phyloP scores from a whole-genome alignment of 179 eudicot species.

The Actinidia chinensis region DNA sequence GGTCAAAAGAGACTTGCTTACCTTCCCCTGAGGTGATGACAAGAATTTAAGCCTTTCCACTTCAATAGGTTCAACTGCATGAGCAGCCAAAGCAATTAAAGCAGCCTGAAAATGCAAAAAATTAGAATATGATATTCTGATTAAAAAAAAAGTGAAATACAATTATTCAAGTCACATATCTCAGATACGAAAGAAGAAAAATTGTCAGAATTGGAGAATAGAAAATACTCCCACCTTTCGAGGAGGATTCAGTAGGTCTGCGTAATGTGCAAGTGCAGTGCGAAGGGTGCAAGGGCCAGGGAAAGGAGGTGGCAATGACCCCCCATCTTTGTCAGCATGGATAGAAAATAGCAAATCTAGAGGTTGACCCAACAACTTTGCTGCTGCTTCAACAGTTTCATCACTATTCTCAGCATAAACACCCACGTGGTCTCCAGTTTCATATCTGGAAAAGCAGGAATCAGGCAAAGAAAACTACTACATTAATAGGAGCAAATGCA shows the following conservation, averaged over 20 bases:
- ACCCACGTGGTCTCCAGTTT: slow-evolving; percentile 84
- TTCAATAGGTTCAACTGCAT: slow-evolving; percentile 65
- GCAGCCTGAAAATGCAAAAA: slow-evolving; percentile 49
- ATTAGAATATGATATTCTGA: not conserved
- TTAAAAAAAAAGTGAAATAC: not conserved
- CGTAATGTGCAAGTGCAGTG: slow-evolving; percentile 60
- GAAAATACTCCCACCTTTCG: slow-evolving; percentile 47
- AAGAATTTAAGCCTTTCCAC: slow-evolving; percentile 61
- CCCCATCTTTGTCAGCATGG: slow-evolving; percentile 52
- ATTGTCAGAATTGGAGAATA: not conserved
- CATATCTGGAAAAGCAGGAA: slow-evolving; percentile 45
- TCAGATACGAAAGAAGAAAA: not conserved
- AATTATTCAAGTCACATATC: not conserved
- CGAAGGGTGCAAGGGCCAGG: slow-evolving; percentile 60
- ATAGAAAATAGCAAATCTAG: slow-evolving; percentile 59
- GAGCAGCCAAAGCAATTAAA: slow-evolving; percentile 74
- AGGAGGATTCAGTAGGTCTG: slow-evolving; percentile 68
- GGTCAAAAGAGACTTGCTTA: slow-evolving; percentile 14
- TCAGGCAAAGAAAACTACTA: slow-evolving; percentile 1
- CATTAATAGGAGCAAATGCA: not conserved
- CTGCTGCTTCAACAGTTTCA: slow-evolving; percentile 69
- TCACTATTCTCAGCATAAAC: slow-evolving; percentile 63
- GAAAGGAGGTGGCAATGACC: slow-evolving; percentile 66
- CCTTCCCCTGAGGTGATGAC: slow-evolving; percentile 82
- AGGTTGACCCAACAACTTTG: slow-evolving; percentile 48